Base-by-base conservation (phyloP, 2,329 filamentous ascomycete genomes). In the Aureobasidium namibiae region DNA sequence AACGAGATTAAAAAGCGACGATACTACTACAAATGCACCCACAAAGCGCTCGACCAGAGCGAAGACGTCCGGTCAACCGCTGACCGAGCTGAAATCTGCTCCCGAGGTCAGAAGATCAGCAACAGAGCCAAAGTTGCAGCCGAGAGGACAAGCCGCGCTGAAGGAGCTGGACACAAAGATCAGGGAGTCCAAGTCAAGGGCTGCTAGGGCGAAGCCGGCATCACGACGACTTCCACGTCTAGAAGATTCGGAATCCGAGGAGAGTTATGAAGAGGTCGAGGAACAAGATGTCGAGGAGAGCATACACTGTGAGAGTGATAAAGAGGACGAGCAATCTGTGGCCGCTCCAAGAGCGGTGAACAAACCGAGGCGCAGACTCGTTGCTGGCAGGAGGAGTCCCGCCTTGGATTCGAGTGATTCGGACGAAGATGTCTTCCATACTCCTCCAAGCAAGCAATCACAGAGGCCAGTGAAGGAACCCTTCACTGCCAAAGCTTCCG, bases 211-310 rank as follows among this genome's bases (percentile, higher is more conserved):
- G 48, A 60, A 48, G 44, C 53, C 23, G 11, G 29, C 26, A n/a
- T 45, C 53, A 4, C 29, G 41, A 18, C 45, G 53, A 34, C 56
- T 48, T 4, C 56, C 56, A 13, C 56, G 38, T 6, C 36, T 52
- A 11, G 24, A 50, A 11, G 57, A 45, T 21, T 36, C 45, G 14
- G 46, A 45, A 9, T 49, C 41, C 3, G 59, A 58, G 24, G 39
- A 54, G 2, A 52, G 50, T 34, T 34, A 41, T 1, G 56, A 61
- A 18, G 63, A 65, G 8, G 60, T 61, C 1, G 66, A 66, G 31
- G 66, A 67, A 39, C 56, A 61, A 8, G 68, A 72, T 41, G 49
- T 68, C 4, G 69, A 72, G 49, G 68, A 71, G 61, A 72, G 70
- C 63, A 65, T 72, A 13, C 69, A 66, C 66, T 70, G 69, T 49